phyloP scores from a whole-genome alignment of 495 filamentous ascomycete species.

The Podospora fimiseda region DNA sequence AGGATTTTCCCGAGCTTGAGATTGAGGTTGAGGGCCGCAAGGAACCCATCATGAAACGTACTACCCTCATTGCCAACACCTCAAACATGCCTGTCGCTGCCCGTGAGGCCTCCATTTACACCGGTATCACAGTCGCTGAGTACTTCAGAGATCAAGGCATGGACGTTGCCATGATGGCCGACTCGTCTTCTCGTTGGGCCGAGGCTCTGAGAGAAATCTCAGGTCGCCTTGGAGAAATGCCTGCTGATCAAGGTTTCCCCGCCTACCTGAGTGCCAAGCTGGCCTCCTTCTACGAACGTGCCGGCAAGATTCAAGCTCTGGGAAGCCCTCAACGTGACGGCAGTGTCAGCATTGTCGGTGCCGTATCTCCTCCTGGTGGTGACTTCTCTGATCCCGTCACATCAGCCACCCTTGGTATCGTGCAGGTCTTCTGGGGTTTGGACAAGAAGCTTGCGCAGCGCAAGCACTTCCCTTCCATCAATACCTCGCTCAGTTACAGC shows the following conservation, averaged over 20 bases:
- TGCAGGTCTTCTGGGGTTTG: slow-evolving; percentile 99
- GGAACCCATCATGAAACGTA: slow-evolving; percentile 99
- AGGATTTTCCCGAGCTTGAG: slow-evolving; percentile 96
- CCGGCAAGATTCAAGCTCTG: slow-evolving; percentile 75
- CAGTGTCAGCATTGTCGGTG: slow-evolving; percentile 95
- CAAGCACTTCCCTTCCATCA: slow-evolving; percentile 99
- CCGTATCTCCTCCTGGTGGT: slow-evolving; percentile 94
- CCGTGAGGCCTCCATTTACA: slow-evolving; percentile 98
- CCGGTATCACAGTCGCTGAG: slow-evolving; percentile 94
- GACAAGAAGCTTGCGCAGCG: slow-evolving; percentile 99
- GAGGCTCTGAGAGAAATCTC: slow-evolving; percentile 98
- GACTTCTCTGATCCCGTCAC: slow-evolving; percentile 99
- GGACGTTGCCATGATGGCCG: slow-evolving; percentile 98
- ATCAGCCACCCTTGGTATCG: slow-evolving; percentile 87
- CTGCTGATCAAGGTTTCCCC: slow-evolving; percentile 98
- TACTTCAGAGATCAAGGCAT: slow-evolving; percentile 99
- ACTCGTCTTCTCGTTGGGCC: slow-evolving; percentile 97
- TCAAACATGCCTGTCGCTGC: slow-evolving; percentile 99
- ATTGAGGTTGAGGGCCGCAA: slow-evolving; percentile 86
- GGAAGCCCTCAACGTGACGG: slow-evolving; percentile 84
- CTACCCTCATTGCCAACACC: slow-evolving; percentile 95
- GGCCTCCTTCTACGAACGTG: slow-evolving; percentile 98
- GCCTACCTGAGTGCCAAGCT: slow-evolving; percentile 96
- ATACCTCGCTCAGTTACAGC: slow-evolving; percentile 91
- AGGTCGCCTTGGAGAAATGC: slow-evolving; percentile 98